Conservation (phyloP, 1,284 basidiomycete species). For the Crucibulum parvulum region DNA sequence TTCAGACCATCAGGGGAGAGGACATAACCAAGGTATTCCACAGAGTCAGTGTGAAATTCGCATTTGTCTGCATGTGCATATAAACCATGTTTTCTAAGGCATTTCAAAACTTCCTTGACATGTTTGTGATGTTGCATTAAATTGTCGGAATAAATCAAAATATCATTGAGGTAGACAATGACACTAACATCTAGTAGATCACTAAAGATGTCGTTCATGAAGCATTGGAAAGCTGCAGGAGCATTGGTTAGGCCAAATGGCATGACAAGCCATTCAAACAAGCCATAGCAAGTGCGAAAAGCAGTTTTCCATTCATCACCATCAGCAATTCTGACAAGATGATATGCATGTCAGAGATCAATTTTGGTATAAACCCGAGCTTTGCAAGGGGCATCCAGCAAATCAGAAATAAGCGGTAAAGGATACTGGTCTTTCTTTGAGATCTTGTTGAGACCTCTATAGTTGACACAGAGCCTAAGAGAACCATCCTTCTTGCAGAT, state of each 20-base stretch:
- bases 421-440: conserved; percentile 41
- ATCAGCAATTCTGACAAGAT: background rate
- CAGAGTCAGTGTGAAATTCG: no score
- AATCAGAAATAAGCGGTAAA: conserved; percentile 43
- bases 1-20: no score
- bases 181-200: conserved; percentile 6
- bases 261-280: conserved; percentile 1
- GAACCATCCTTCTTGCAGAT: conserved; percentile 47
- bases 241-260: background rate
- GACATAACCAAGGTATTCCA: no score
- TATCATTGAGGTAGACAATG: conserved; percentile 7
- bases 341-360: conserved; percentile 22
- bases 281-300: conserved; percentile 1
- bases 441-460: conserved; percentile 38
- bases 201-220: conserved; percentile 11
- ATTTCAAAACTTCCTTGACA: no score
- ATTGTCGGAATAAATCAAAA: conserved; percentile 7
- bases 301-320: conserved; percentile 5
- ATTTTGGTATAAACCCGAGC: conserved; percentile 25
- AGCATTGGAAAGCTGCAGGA: conserved; percentile 6
- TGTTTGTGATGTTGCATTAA: background rate
- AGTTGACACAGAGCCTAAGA: conserved; percentile 46
- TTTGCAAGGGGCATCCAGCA: conserved; percentile 29
- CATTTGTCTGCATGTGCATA: no score
- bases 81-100: no score